These are phyloP conservation scores for Solanum infundibuliforme DNA, from an alignment of 257 asterid genomes.

Conservation along the genomic window DNA sequence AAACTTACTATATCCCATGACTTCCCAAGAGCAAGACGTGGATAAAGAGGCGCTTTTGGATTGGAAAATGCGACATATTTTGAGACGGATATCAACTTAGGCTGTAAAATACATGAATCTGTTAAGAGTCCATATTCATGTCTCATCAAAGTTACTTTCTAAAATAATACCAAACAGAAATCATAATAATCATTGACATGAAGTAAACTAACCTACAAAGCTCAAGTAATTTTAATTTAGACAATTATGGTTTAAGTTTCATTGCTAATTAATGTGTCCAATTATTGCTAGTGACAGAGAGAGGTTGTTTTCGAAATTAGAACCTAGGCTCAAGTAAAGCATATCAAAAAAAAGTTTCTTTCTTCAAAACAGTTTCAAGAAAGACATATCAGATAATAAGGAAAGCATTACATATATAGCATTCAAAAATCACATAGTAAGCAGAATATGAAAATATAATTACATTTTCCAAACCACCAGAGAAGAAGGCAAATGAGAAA, in stretches of 20 bases:
- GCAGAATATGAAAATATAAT: neutral
- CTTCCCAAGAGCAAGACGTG: slow-evolving; percentile 92
- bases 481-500: slow-evolving; percentile 62
- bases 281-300: neutral
- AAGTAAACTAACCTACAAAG: neutral
- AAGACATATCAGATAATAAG: too few species aligned
- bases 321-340: too few species aligned
- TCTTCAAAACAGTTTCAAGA: too few species aligned
- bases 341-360: too few species aligned
- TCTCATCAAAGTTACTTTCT: neutral
- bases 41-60: slow-evolving; percentile 87
- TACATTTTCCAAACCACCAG: slow-evolving; percentile 55
- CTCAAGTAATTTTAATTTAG: neutral
- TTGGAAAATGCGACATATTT: slow-evolving; percentile 56
- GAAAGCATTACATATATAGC: too few species aligned
- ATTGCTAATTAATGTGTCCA: neutral
- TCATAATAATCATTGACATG: neutral
- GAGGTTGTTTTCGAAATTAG: too few species aligned
- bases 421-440: too few species aligned
- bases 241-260: neutral
- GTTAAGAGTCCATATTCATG: neutral
- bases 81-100: slow-evolving; percentile 60
- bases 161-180: neutral
- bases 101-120: slow-evolving; percentile 46
- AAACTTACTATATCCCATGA: slow-evolving; percentile 82